These are phyloP conservation scores for Colletotrichum noveboracense DNA, from an alignment of 2,329 filamentous ascomycete genomes.

Conservation along the genomic window DNA sequence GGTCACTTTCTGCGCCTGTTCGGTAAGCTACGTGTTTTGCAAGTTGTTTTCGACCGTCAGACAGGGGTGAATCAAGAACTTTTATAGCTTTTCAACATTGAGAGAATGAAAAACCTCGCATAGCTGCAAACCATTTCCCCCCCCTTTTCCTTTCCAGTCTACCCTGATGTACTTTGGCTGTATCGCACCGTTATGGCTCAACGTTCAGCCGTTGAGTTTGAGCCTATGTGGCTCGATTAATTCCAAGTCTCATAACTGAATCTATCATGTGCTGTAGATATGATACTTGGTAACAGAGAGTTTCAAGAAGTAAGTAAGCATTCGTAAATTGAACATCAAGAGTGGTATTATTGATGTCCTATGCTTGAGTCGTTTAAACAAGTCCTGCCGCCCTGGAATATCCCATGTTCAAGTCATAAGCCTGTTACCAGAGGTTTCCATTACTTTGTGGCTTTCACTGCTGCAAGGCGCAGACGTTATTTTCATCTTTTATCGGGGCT, in stretches of 20 bases:
- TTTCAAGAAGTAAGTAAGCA: no score
- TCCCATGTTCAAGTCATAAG: rapidly evolving
- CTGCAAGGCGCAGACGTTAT: neutral
- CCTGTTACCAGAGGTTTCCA: no score
- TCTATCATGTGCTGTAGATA: no score
- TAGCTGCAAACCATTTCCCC: neutral
- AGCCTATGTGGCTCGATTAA: neutral
- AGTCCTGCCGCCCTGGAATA: no score
- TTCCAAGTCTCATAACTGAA: neutral
- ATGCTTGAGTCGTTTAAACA: no score
- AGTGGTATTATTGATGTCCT: rapidly evolving
- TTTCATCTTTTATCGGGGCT: neutral
- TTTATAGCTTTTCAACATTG: rapidly evolving
- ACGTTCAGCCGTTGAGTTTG: neutral
- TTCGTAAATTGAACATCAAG: no score
- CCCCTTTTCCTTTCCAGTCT: rapidly evolving
- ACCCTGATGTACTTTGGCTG: neutral
- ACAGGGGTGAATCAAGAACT: rapidly evolving
- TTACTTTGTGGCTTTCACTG: neutral
- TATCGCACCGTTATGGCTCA: neutral
- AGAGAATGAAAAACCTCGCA: rapidly evolving
- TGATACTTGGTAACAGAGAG: no score
- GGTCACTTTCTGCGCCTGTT: neutral
- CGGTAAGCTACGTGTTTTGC: neutral
- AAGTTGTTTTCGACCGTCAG: neutral